Evolutionary conservation across 345 rosid genomes (phyloP), one percentile per base, ranked within the genome.

Genomic region (Eucalyptus curtisii): DNA sequence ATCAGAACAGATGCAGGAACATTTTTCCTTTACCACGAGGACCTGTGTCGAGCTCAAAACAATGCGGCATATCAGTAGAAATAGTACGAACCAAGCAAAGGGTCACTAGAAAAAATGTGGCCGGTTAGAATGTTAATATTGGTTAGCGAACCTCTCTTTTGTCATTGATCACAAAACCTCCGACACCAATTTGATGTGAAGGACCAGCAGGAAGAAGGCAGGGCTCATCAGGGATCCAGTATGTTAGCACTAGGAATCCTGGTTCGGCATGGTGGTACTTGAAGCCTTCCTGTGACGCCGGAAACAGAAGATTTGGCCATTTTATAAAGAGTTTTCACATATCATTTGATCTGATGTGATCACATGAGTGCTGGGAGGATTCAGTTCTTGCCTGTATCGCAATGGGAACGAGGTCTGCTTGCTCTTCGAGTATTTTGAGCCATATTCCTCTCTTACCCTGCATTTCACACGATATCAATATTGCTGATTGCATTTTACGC

Each of bases 211-310:
- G 95, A 68, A 94, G 93, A 90, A 88, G 47, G 90, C 92, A 92
- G 33, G 94, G 93, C 17, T 88, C 91, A 8, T 86, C 91, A 42
- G 95, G 93, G 90, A 95, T 93, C 96, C 96, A 95, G 88, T 90
- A 87, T 6, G 94, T 92, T 53, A 95, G 91, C 95, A 92, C 93
- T 13, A 91, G 92, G 87, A 94, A 92, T 53, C 92, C 94, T 52
- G 94, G 92, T 87, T 94, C 95, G 7, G 95, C 94, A n/a, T 94
- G 94, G 88, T 92, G 95, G 88, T 89, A 95, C 15, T 86, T 88
- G 42, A 94, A 94, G 48, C 95, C 95, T 89, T 90, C 93, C 95
- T 94, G 92, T 31, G 59, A 84, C 2, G 84, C 47, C 47, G 8
- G 27, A 76, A 76, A 76, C 84, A 76, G 84, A 76, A 10, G 55